A percentile compares a stretch with the other conserved stretches of the same genome.
These are phyloP conservation scores for Crithidia sp. DNA, from an alignment of 208 protist genomes.

Conservation along the genomic window DNA sequence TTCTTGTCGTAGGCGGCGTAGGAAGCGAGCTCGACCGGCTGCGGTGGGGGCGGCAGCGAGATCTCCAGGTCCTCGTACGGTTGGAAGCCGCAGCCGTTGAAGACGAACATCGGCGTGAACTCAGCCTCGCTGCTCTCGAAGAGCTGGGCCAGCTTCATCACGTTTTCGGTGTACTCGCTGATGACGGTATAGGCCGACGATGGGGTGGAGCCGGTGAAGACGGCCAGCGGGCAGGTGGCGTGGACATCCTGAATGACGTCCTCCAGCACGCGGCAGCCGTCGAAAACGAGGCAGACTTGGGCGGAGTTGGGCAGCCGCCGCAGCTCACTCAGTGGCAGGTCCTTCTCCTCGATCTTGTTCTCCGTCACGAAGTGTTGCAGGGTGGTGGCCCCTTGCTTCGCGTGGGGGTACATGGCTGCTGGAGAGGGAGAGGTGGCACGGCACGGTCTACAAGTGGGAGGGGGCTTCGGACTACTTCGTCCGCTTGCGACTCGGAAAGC, in stretches of 20 bases:
- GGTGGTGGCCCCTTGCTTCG: constrained; percentile 35
- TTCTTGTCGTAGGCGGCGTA: constrained; percentile 29
- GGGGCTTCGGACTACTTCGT: neutral
- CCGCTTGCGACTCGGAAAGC: too few species aligned
- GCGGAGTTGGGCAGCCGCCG: constrained; percentile 50
- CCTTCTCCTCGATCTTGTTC: constrained; percentile 71
- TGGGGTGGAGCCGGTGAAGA: constrained; percentile 76
- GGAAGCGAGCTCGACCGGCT: constrained; percentile 21
- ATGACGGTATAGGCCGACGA: constrained; percentile 71
- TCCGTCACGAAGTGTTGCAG: constrained; percentile 68
- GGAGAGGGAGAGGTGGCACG: constrained; percentile 3
- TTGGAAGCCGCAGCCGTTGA: constrained; percentile 65
- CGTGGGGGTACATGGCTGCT: constrained; percentile 36
- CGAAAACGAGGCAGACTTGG: constrained; percentile 65
- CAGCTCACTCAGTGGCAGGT: constrained; percentile 54
- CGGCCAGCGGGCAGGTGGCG: constrained; percentile 51
- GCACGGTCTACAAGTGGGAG: neutral
- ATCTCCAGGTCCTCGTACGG: constrained; percentile 36
- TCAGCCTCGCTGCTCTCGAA: constrained; percentile 22
- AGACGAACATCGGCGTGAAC: constrained; percentile 61
- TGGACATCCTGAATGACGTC: constrained; percentile 69
- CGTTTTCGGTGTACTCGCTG: constrained; percentile 37
- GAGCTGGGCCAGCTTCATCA: constrained; percentile 28
- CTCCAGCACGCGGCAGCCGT: constrained; percentile 86
- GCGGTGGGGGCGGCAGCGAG: constrained; percentile 14